A percentile compares a stretch with the other conserved stretches of the same genome.
phyloP scores from a whole-genome alignment of 169 alveolate species.

The Toxoplasma gondii region DNA sequence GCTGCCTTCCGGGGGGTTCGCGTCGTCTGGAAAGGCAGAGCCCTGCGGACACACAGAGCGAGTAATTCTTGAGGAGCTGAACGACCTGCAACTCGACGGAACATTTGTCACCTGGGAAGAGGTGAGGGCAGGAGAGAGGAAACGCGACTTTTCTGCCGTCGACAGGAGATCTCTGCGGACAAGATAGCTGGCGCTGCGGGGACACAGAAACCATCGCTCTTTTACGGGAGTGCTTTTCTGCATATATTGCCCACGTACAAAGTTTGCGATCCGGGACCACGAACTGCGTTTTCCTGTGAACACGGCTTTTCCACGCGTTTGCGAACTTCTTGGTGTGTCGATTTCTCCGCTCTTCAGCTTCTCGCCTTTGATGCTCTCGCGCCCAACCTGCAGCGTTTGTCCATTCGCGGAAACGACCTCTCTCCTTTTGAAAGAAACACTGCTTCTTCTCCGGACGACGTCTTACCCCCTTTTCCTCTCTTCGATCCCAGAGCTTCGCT shows the following conservation, averaged over 20 bases:
- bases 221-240: no score
- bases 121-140: neutral
- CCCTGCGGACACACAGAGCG: neutral
- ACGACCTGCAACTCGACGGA: neutral
- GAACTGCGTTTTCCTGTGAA: neutral
- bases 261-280: neutral
- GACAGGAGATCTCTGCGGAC: no score
- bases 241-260: neutral
- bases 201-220: no score
- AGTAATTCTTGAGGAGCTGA: neutral
- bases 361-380: neutral
- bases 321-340: neutral
- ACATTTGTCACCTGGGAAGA: neutral
- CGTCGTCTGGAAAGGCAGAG: neutral
- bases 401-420: constrained; percentile 14
- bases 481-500: neutral
- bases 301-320: neutral
- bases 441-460: no score
- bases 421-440: no score
- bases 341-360: neutral
- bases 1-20: neutral
- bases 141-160: no score
- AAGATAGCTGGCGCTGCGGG: no score
- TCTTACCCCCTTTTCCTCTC: neutral
- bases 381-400: neutral